These are phyloP conservation scores for Mucor saturninus DNA, from an alignment of 371 early-diverging fungal genomes.

Conservation along the genomic window DNA sequence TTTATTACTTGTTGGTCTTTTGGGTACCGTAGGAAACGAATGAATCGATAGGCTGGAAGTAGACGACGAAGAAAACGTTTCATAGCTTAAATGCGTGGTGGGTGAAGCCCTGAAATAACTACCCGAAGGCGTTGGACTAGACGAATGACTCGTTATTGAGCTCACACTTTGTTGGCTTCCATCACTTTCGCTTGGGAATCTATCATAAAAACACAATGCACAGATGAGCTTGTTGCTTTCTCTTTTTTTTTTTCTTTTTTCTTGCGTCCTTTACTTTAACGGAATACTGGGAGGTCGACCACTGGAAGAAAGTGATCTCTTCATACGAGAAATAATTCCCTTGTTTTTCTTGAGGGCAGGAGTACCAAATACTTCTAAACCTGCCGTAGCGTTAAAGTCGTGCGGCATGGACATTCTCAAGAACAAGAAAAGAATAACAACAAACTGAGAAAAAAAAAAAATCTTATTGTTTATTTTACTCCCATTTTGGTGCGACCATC, in stretches of 20 bases:
- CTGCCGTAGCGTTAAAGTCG: constrained; percentile 5
- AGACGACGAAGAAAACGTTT: constrained; percentile 15
- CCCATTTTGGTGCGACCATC: too few species aligned
- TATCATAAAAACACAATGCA: too few species aligned
- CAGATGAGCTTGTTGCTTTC: background rate
- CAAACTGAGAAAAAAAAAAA: background rate
- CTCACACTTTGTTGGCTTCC: background rate
- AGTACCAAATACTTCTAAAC: constrained; percentile 15
- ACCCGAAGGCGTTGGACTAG: too few species aligned
- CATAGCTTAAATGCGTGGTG: constrained; percentile 14
- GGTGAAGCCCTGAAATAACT: constrained; percentile 8
- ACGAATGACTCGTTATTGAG: too few species aligned
- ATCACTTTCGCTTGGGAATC: background rate
- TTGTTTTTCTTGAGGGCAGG: constrained; percentile 16
- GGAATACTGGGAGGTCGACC: constrained; percentile 7
- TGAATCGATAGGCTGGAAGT: constrained; percentile 16
- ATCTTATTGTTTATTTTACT: too few species aligned
- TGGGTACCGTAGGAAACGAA: constrained; percentile 3
- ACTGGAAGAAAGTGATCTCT: constrained; percentile 24
- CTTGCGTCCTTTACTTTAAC: constrained; percentile 2
- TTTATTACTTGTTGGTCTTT: constrained; percentile 19
- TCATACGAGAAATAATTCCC: constrained; percentile 30
- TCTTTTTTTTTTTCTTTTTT: too few species aligned
- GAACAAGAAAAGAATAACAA: constrained; percentile 1
- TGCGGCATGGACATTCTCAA: constrained; percentile 10